Percentiles rank a stretch among this genome's conserved stretches.
Conservation (phyloP, 2,329 filamentous ascomycete genomes). For the Aureobasidium sp. region DNA sequence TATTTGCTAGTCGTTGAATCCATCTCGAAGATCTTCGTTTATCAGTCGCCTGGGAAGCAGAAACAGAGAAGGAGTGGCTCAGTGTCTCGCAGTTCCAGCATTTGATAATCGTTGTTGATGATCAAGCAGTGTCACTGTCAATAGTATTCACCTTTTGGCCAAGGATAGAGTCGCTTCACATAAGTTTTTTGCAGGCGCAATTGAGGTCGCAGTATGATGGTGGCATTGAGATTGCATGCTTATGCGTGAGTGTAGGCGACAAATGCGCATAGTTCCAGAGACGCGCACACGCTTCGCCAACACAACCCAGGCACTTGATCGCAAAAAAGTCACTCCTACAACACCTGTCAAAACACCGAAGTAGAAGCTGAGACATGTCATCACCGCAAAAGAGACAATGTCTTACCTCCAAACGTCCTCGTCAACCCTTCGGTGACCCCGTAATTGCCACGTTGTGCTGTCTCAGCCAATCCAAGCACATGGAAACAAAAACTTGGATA, state of each 20-base stretch:
- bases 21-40: neutral
- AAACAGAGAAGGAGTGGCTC: neutral
- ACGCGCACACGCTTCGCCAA: too few species aligned
- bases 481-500: neutral
- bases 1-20: too few species aligned
- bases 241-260: too few species aligned
- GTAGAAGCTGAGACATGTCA: neutral
- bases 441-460: too few species aligned
- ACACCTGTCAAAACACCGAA: too few species aligned
- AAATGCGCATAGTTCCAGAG: too few species aligned
- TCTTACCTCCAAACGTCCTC: neutral
- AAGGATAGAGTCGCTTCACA: neutral
- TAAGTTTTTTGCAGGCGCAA: neutral
- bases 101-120: too few species aligned
- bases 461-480: too few species aligned
- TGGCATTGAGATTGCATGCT: neutral
- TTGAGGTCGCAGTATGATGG: neutral
- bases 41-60: neutral
- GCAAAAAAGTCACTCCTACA: too few species aligned
- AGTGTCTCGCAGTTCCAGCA: neutral
- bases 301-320: too few species aligned
- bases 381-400: neutral
- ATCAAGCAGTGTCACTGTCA: neutral
- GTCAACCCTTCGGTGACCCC: neutral
- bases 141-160: neutral